phyloP scores from a whole-genome alignment of 1,284 basidiomycete species.

The Xerocomus tenax region DNA sequence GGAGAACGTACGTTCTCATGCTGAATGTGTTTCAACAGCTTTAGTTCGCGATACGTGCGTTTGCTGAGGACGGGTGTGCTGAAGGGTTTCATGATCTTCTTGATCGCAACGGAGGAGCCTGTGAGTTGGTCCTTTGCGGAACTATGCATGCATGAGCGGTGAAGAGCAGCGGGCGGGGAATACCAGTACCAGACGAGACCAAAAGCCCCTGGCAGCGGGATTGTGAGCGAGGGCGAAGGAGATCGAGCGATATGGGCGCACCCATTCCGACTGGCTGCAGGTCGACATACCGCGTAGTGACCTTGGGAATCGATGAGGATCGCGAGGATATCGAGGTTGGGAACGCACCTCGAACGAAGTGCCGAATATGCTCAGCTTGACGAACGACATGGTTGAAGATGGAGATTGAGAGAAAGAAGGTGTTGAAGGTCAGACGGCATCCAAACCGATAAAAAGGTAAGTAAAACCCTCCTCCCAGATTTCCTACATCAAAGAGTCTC shows the following conservation, averaged over 20 bases:
- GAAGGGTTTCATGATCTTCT: slow-evolving; percentile 99
- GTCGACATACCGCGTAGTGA: slow-evolving; percentile 97
- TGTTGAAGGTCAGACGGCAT: slow-evolving; percentile 14
- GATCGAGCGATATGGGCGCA: slow-evolving; percentile 36
- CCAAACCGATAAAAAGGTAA: slow-evolving; percentile 14
- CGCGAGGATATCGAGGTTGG: slow-evolving; percentile 14
- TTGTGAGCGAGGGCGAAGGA: slow-evolving; percentile 12
- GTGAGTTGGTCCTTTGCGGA: slow-evolving; percentile 98
- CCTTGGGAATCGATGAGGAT: slow-evolving; percentile 46
- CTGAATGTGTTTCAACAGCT: slow-evolving; percentile 96
- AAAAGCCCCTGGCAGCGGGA: slow-evolving; percentile 58
- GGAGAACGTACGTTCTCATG: slow-evolving; percentile 80
- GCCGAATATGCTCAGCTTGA: slow-evolving; percentile 97
- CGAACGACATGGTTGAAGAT: slow-evolving; percentile 65
- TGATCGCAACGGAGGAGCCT: slow-evolving; percentile 89
- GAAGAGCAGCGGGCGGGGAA: slow-evolving; percentile 21
- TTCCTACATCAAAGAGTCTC: slow-evolving; percentile 7
- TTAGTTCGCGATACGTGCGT: slow-evolving; percentile 95
- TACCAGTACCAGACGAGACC: slow-evolving; percentile 79
- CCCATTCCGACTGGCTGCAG: slow-evolving; percentile 99
- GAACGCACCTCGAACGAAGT: slow-evolving; percentile 78
- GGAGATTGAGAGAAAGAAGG: slow-evolving; percentile 12
- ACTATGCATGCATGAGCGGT: slow-evolving; percentile 36
- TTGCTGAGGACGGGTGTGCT: slow-evolving; percentile 97
- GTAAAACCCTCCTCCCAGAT: slow-evolving; percentile 11